Percentiles rank a stretch among this genome's conserved stretches.
Conservation (phyloP, 352 stramenopile species). For the Saprolegnia parasitica region DNA sequence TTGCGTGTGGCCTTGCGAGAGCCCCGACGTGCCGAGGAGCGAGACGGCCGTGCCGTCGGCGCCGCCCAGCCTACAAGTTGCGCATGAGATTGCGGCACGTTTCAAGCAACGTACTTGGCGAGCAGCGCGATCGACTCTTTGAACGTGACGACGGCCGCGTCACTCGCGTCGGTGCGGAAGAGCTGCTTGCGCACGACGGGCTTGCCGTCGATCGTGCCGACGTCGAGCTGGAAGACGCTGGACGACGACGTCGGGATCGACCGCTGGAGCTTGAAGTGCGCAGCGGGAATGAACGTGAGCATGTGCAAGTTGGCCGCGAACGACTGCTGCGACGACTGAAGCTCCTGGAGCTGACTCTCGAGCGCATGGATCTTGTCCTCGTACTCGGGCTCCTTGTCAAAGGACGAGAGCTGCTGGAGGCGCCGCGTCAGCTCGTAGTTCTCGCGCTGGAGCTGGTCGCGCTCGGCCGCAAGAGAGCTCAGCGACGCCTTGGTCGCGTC, state of each 20-base stretch:
- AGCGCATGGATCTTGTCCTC: not conserved
- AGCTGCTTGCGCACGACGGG: conserved; percentile 2
- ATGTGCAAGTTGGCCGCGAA: not conserved
- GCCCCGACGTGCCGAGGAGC: not conserved
- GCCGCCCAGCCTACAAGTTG: conserved; percentile 2
- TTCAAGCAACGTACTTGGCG: not conserved
- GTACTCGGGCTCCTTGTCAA: not conserved
- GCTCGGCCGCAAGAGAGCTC: not conserved
- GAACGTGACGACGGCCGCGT: not conserved
- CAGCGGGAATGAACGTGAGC: not conserved
- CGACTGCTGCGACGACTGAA: not conserved
- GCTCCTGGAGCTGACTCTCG: not conserved
- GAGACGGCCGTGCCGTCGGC: not conserved
- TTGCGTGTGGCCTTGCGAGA: not conserved
- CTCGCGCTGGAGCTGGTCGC: not conserved
- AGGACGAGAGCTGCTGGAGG: not conserved
- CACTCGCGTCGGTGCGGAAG: not conserved
- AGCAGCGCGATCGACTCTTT: conserved; percentile 1
- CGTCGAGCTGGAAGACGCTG: not conserved
- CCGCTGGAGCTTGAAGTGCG: not conserved
- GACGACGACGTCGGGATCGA: not conserved
- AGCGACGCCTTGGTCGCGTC: not conserved
- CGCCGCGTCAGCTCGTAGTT: not conserved
- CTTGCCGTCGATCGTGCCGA: not conserved
- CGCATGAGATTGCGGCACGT: no score